Base-by-base conservation (phyloP, 495 filamentous ascomycete genomes). In the Bathelium albidoporum region DNA sequence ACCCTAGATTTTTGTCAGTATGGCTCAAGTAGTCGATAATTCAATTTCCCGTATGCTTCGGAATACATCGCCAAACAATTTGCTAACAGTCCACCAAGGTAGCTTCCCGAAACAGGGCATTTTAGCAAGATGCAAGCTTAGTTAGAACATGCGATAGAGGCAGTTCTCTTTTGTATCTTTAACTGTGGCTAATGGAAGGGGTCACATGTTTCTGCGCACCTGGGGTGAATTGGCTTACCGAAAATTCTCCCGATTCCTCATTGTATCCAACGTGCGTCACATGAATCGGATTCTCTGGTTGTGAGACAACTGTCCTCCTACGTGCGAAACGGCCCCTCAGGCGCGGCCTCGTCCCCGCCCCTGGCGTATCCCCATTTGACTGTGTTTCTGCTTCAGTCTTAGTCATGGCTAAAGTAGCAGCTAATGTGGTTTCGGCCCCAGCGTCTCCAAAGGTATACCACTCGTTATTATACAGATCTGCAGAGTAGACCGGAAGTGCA, bases 261-360 rank as follows among this genome's bases (percentile, higher is more conserved):
- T 98, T 92, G 73, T 95, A 96, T 59, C 94, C 92, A 62, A 98
- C 94, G 72, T 98, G 94, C 49, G 94, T 98, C 60, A 98, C 88
- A 73, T 98, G 94, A 29, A 97, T 90, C 14, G 94, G 94, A 71
- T 98, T 97, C 74, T 96, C 91, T 53, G 94, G 94, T 11, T 89
- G 87, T 4, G 94, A 97, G 65, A 98, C 97, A 70, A 95, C 87
- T 41, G 94, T 87, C 64, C 88, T 88, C 67, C 91, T 41, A 5
- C 36, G 36, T 41, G 36, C 36, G 36, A 41, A 41, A 41, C 36
- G 36, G 36, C 36, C 36, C 36, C 36, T 41, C 36, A 41, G 36
- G 36, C 36, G 36, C 36, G 36, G 36, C 16, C 36, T 41, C 36
- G n/a, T n/a, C n/a, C 36, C 36, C 36, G 36, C 16, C 16, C 36